phyloP scores from a whole-genome alignment of 768 basidiomycete species.

The Tylopilus intermedius region DNA sequence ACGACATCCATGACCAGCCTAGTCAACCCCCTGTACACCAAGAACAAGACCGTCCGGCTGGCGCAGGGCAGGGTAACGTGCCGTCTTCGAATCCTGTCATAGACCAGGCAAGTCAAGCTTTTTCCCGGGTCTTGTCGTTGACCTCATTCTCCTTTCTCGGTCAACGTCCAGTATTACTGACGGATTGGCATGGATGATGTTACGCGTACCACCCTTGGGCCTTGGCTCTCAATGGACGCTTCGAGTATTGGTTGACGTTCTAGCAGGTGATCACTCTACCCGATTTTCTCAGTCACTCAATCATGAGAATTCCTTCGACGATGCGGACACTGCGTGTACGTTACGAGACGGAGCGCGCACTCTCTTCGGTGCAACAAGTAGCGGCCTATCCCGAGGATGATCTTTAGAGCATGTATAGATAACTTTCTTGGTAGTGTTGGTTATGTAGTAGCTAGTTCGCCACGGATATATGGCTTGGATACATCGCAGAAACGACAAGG shows the following conservation, averaged over 20 bases:
- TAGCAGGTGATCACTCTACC: not conserved
- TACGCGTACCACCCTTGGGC: slow-evolving; percentile 3
- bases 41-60: slow-evolving; percentile 22
- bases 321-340: not conserved
- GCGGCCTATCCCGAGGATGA: not conserved
- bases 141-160: not conserved
- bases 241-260: not conserved
- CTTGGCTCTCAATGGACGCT: not conserved
- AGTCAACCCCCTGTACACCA: slow-evolving; percentile 23
- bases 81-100: slow-evolving; percentile 22
- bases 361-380: not conserved
- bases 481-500: not conserved
- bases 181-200: not conserved
- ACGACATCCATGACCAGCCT: slow-evolving; percentile 11
- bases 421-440: not conserved
- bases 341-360: not conserved
- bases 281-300: not conserved
- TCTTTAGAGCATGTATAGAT: not conserved
- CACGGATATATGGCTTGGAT: not conserved
- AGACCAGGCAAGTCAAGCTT: slow-evolving; percentile 19
- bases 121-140: not conserved
- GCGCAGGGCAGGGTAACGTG: slow-evolving; percentile 14
- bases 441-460: not conserved
- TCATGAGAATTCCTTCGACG: not conserved
- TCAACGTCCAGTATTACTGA: slow-evolving; percentile 24